These are phyloP conservation scores for Falciphora oryzae DNA, from an alignment of 2,329 filamentous ascomycete genomes.

Conservation along the genomic window DNA sequence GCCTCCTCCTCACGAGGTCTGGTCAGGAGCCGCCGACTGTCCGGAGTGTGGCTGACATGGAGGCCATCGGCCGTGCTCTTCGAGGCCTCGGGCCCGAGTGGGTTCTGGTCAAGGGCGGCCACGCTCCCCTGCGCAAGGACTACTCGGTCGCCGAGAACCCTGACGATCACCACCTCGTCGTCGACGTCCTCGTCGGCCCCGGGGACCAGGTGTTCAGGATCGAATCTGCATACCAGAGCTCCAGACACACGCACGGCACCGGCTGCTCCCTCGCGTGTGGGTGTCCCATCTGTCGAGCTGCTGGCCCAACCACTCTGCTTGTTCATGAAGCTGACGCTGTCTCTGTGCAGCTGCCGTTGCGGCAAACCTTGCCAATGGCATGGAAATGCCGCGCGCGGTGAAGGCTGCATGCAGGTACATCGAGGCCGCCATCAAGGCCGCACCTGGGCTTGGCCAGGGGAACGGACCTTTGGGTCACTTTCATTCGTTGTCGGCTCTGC, in stretches of 20 bases:
- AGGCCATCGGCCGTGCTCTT: constrained; percentile 60
- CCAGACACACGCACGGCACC: constrained; percentile 85
- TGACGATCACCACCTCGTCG: constrained; percentile 58
- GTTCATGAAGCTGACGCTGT: neutral
- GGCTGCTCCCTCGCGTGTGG: constrained; percentile 87
- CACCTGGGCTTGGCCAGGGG: constrained; percentile 57
- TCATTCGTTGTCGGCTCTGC: constrained; percentile 62
- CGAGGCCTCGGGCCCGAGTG: constrained; percentile 66
- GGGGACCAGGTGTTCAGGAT: constrained; percentile 53
- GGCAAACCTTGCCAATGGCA: constrained; percentile 60
- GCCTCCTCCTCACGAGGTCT: constrained; percentile 53
- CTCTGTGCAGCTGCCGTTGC: constrained; percentile 58
- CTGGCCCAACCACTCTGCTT: neutral
- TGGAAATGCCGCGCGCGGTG: constrained; percentile 54
- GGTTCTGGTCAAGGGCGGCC: constrained; percentile 86
- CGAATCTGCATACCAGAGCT: constrained; percentile 64
- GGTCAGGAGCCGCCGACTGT: constrained; percentile 37
- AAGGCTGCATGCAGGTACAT: constrained; percentile 64
- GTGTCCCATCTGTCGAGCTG: constrained; percentile 23
- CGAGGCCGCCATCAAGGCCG: constrained; percentile 63
- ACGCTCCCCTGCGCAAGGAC: constrained; percentile 68
- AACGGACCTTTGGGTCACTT: constrained; percentile 75
- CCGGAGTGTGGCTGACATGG: constrained; percentile 57
- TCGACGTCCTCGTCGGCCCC: constrained; percentile 69
- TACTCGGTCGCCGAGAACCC: constrained; percentile 51